A percentile compares a stretch with the other conserved stretches of the same genome.
These are phyloP conservation scores for Acanthochlamys bracteata DNA, from an alignment of 106 monocot genomes.

Conservation along the genomic window DNA sequence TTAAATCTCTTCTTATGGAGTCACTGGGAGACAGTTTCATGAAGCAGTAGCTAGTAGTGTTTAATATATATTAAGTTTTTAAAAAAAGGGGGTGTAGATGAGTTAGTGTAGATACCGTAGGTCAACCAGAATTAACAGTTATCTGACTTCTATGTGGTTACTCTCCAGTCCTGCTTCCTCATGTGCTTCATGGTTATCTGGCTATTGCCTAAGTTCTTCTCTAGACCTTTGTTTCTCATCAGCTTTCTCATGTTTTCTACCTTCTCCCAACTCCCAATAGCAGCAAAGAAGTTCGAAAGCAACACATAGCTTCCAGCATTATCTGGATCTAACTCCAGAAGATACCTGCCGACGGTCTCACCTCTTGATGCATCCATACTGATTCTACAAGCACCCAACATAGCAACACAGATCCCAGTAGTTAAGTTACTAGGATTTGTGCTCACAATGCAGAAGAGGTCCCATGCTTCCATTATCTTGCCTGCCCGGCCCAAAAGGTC, in stretches of 20 bases:
- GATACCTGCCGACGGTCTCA: slow-evolving; percentile 11
- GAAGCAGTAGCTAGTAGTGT: too few relatives aligned
- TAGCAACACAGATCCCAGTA: slow-evolving; percentile 27
- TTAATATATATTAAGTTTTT: too few relatives aligned
- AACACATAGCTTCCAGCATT: slow-evolving; percentile 33
- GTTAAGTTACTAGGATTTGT: not conserved
- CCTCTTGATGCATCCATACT: slow-evolving; percentile 31
- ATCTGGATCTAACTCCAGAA: slow-evolving; percentile 20
- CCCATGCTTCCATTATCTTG: slow-evolving; percentile 44
- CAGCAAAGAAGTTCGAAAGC: slow-evolving; percentile 45
- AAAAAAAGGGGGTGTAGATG: too few relatives aligned
- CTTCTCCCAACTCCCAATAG: slow-evolving; percentile 25
- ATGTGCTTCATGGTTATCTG: slow-evolving; percentile 7
- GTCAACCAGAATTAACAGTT: too few relatives aligned
- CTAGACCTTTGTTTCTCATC: slow-evolving; percentile 24
- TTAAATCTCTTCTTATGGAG: too few relatives aligned
- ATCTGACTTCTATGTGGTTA: too few relatives aligned
- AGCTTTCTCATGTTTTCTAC: slow-evolving; percentile 27
- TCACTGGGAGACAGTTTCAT: too few relatives aligned
- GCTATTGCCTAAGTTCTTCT: slow-evolving; percentile 28
- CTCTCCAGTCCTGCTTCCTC: too few relatives aligned
- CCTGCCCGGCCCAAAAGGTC: slow-evolving; percentile 37
- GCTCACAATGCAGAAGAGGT: slow-evolving; percentile 17
- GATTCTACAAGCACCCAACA: slow-evolving; percentile 36
- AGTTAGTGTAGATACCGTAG: too few relatives aligned